phyloP scores from a whole-genome alignment of 495 filamentous ascomycete species.

The Friedmanniomyces simplex region DNA sequence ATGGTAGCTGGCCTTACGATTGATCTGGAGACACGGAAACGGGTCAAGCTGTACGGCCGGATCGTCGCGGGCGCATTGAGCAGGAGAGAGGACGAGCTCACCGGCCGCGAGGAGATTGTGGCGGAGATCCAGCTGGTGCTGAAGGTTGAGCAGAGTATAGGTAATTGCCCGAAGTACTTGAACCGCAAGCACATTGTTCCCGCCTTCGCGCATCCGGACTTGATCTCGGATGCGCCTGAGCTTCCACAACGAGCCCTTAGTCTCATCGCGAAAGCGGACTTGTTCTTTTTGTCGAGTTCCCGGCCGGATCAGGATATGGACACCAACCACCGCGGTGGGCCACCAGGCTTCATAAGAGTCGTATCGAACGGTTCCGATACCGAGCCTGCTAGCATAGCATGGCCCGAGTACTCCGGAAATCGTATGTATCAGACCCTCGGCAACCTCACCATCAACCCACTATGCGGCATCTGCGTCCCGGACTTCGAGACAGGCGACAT shows the following conservation, averaged over 20 bases:
- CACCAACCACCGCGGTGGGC: constrained; percentile 71
- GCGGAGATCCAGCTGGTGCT: constrained; percentile 54
- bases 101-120: constrained; percentile 22
- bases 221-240: constrained; percentile 39
- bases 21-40: constrained; percentile 52
- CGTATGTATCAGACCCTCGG: constrained; percentile 72
- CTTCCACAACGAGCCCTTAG: constrained; percentile 41
- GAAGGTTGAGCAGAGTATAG: constrained; percentile 56
- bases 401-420: constrained; percentile 76
- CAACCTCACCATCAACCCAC: constrained; percentile 55
- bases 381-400: constrained; percentile 40
- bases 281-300: constrained; percentile 64
- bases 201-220: constrained; percentile 40
- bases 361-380: constrained; percentile 38
- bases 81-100: constrained; percentile 25
- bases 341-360: constrained; percentile 61
- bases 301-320: constrained; percentile 61
- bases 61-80: constrained; percentile 48
- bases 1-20: constrained; percentile 55
- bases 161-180: constrained; percentile 62
- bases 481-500: constrained; percentile 61
- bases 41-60: constrained; percentile 58
- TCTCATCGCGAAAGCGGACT: constrained; percentile 54
- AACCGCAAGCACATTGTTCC: constrained; percentile 57
- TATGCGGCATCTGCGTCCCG: constrained; percentile 55